Percentiles rank a stretch among this genome's conserved stretches.
These are phyloP conservation scores for Sedum album DNA, from an alignment of 164 flowering plant genomes.

Conservation along the genomic window DNA sequence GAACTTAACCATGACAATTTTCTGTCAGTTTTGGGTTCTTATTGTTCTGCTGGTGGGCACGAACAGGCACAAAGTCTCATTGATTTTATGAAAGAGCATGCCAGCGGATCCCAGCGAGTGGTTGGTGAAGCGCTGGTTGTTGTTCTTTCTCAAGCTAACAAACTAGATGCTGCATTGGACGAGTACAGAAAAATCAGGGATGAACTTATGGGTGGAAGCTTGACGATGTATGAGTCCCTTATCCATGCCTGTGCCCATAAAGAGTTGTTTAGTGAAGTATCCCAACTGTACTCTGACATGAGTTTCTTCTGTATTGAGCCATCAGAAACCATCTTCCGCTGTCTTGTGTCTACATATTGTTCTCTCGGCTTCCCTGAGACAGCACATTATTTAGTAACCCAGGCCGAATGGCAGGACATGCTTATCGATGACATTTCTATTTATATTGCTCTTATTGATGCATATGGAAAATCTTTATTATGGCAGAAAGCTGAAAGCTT, in stretches of 20 bases:
- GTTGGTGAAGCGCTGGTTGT: slow-evolving; percentile 47
- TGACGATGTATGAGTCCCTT: slow-evolving; percentile 54
- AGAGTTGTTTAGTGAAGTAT: slow-evolving; percentile 49
- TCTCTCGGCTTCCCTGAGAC: slow-evolving; percentile 83
- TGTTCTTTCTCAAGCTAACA: slow-evolving; percentile 48
- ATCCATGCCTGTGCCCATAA: slow-evolving; percentile 53
- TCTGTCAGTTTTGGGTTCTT: slow-evolving; percentile 51
- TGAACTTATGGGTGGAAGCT: slow-evolving; percentile 27
- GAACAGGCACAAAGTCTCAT: slow-evolving; percentile 54
- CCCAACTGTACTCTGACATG: slow-evolving; percentile 83
- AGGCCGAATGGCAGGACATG: slow-evolving; percentile 46
- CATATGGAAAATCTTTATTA: slow-evolving; percentile 62
- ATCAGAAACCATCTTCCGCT: slow-evolving; percentile 35
- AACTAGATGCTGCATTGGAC: slow-evolving; percentile 49
- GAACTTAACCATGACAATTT: slow-evolving; percentile 46
- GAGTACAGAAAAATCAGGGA: slow-evolving; percentile 39
- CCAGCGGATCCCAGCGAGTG: slow-evolving; percentile 28
- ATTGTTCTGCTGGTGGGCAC: slow-evolving; percentile 50
- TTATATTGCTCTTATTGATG: slow-evolving; percentile 48
- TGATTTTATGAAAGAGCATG: slow-evolving; percentile 39
- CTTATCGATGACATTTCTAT: slow-evolving; percentile 28
- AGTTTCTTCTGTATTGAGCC: slow-evolving; percentile 53
- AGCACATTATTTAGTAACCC: slow-evolving; percentile 53
- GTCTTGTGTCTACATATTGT: slow-evolving; percentile 48
- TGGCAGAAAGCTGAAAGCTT: slow-evolving; percentile 74